phyloP scores from a whole-genome alignment of 192 early-diverging fungal species.

The Mortierella hygrophila region DNA sequence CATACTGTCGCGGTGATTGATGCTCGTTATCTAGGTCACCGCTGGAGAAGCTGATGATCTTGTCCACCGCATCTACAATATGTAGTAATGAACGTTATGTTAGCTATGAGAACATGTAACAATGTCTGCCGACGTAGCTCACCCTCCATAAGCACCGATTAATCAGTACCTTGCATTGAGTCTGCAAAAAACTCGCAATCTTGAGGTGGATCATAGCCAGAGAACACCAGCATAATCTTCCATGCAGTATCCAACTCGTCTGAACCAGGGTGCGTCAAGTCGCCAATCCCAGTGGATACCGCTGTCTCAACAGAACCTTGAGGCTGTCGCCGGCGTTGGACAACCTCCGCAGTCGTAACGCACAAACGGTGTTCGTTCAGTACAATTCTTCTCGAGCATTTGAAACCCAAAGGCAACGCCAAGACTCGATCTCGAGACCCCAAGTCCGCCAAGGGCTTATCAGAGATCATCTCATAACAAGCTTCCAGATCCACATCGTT shows the following conservation, averaged over 20 bases:
- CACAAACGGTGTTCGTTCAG: background rate
- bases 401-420: constrained; percentile 17
- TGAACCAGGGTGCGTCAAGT: background rate
- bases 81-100: background rate
- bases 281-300: background rate
- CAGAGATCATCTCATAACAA: background rate
- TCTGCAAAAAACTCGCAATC: constrained; percentile 11
- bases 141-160: background rate
- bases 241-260: background rate
- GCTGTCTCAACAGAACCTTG: background rate
- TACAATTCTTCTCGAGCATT: constrained; percentile 9
- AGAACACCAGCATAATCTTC: background rate
- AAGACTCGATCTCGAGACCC: background rate
- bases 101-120: background rate
- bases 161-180: constrained; percentile 11
- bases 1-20: background rate
- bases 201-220: background rate
- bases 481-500: constrained; percentile 24
- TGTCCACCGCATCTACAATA: constrained; percentile 20
- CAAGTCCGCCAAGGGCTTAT: background rate
- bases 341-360: background rate
- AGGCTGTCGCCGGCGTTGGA: background rate
- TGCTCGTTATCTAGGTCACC: background rate
- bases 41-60: background rate
- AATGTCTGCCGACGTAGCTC: no score